These are phyloP conservation scores for Monilinia laxa DNA, from an alignment of 2,329 filamentous ascomycete genomes.

Conservation along the genomic window DNA sequence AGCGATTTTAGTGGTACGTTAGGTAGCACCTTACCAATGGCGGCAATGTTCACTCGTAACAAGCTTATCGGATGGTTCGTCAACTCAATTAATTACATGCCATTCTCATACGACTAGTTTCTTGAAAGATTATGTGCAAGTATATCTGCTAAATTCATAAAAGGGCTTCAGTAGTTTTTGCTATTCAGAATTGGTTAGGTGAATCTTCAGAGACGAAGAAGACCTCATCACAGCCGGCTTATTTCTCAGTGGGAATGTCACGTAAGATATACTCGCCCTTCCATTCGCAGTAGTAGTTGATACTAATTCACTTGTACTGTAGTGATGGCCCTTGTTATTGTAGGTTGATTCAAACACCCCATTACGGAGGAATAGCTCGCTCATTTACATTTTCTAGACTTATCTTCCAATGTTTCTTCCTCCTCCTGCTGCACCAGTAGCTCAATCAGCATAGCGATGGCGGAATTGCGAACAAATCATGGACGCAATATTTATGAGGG, in stretches of 20 bases:
- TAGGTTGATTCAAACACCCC: slow-evolving; percentile 39
- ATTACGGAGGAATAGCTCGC: neutral
- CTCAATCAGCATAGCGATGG: slow-evolving; percentile 39
- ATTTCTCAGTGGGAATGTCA: slow-evolving; percentile 77
- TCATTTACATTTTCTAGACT: slow-evolving; percentile 43
- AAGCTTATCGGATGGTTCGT: slow-evolving; percentile 69
- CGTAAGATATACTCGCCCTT: slow-evolving; percentile 45
- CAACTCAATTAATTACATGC: slow-evolving; percentile 11
- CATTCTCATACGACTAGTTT: neutral
- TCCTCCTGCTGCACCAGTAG: slow-evolving; percentile 50
- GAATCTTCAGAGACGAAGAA: slow-evolving; percentile 68
- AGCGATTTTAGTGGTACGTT: slow-evolving; percentile 70
- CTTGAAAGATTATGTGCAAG: neutral
- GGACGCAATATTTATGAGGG: neutral
- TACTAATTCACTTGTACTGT: slow-evolving; percentile 15
- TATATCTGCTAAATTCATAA: slow-evolving; percentile 22
- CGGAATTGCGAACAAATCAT: neutral
- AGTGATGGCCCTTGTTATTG: slow-evolving; percentile 43
- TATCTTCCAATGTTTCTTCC: slow-evolving; percentile 67
- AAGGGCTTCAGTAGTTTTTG: slow-evolving; percentile 72
- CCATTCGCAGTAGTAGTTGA: neutral
- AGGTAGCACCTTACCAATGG: slow-evolving; percentile 86
- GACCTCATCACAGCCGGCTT: slow-evolving; percentile 65
- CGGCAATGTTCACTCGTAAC: slow-evolving; percentile 90
- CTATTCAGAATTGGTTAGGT: slow-evolving; percentile 73